Evolutionary conservation across 306 rosid species (phyloP).

Genomic region (Cicer judaicum): DNA sequence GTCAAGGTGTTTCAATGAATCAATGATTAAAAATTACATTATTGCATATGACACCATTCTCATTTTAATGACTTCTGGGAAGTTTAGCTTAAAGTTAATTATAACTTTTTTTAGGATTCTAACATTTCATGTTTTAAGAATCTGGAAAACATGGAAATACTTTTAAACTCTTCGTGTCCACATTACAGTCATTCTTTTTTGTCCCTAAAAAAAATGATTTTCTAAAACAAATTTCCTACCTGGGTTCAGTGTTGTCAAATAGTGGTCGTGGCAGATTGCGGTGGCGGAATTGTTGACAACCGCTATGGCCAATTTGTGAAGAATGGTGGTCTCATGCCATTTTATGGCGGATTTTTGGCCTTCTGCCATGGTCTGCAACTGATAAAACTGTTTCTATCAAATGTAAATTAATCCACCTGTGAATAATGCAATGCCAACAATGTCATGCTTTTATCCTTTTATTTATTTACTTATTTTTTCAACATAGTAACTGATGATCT

Average conservation of each 20-base stretch:
- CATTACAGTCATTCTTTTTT: neutral
- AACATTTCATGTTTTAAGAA: constrained; percentile 15
- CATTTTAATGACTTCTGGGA: constrained; percentile 3
- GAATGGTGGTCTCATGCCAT: neutral
- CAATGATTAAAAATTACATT: neutral
- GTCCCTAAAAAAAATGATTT: neutral
- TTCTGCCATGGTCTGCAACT: neutral
- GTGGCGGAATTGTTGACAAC: neutral
- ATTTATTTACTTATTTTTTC: neutral
- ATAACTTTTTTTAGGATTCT: constrained; percentile 14
- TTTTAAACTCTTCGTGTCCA: neutral
- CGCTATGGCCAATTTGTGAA: neutral
- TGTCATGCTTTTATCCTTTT: neutral
- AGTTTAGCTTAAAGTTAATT: neutral
- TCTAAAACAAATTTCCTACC: neutral
- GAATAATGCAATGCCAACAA: neutral
- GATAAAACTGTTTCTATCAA: neutral
- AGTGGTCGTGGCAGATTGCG: neutral
- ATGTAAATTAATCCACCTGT: neutral
- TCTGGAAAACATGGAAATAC: constrained; percentile 16
- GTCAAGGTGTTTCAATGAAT: constrained; percentile 32
- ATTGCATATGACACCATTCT: constrained; percentile 1
- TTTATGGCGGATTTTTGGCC: neutral
- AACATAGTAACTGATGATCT: neutral
- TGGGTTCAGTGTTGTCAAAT: neutral